phyloP scores from a whole-genome alignment of 192 early-diverging fungal genomes.

The Linnemannia hyalina region DNA sequence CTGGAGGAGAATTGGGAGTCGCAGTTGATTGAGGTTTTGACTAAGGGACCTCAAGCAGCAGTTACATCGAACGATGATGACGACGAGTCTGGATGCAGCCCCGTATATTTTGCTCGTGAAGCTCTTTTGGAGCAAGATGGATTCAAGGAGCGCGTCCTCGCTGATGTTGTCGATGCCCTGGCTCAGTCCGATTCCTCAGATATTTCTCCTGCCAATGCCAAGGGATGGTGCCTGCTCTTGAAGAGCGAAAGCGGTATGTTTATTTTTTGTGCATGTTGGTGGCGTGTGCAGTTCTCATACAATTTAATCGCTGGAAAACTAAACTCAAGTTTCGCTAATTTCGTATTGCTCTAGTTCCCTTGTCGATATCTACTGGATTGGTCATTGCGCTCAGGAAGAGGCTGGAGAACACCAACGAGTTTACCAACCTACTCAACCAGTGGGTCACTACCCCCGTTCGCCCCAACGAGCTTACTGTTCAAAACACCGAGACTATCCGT shows the following conservation, averaged over 20 bases:
- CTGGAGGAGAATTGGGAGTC: constrained; percentile 42
- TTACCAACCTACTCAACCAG: constrained; percentile 45
- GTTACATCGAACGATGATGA: neutral
- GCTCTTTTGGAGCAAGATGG: constrained; percentile 39
- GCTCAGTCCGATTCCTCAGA: constrained; percentile 17
- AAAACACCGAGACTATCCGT: constrained; percentile 21
- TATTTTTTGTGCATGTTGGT: neutral
- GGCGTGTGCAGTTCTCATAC: neutral
- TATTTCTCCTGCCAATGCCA: constrained; percentile 27
- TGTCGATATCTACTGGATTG: constrained; percentile 30
- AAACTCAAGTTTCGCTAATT: neutral
- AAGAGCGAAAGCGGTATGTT: constrained; percentile 45
- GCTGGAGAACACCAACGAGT: constrained; percentile 44
- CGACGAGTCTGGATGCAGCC: constrained; percentile 29
- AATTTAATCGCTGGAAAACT: neutral
- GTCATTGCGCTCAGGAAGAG: constrained; percentile 28
- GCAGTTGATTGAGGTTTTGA: constrained; percentile 26
- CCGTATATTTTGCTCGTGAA: constrained; percentile 23
- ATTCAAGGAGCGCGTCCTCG: constrained; percentile 37
- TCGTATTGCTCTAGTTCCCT: constrained; percentile 14
- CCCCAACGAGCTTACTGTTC: constrained; percentile 22
- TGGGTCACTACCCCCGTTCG: constrained; percentile 38
- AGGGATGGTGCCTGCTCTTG: constrained; percentile 40
- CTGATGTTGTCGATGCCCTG: constrained; percentile 33
- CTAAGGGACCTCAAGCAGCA: neutral